Evolutionary conservation across 441 rosid genomes (phyloP), one percentile per base, ranked within the genome.

Genomic region (Populus hybrid): DNA sequence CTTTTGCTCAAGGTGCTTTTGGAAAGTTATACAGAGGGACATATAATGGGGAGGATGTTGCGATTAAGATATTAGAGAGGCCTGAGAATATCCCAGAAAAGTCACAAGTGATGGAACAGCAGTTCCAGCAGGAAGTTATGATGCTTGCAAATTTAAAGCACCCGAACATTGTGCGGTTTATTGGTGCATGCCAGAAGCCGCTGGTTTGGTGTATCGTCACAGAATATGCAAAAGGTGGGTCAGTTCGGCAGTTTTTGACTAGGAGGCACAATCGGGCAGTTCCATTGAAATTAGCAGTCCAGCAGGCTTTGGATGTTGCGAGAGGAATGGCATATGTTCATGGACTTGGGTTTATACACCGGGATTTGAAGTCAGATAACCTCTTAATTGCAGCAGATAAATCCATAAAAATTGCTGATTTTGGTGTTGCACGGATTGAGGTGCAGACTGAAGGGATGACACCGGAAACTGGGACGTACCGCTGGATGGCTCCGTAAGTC

Each of bases 401-500:
- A 83, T 91, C 98, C 20, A 95, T 95, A 77, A 95, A 93, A 80
- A 92, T 95, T 85, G 98, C 98, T 82, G 99, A 95, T 86, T 95
- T 93, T 87, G 99, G 99, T 59, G 98, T 95, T 46, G 99, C 99
- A 23, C 87, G 99, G 61, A 95, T 95, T 76, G 98, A 95, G 86
- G 98, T 95, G 84, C 98, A 95, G 87, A 92, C 97, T 1, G 99
- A 95, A 88, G 99, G 99, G 72, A 95, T 95, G 99, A 95, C 99
- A 24, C 99, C 98, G 1, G 99, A 93, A 89, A 95, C 99, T 6
- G 98, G 99, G 76, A 95, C 98, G 18, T 95, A 95, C 81, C 97
- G 98, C 54, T 95, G 99, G 99, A 95, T 95, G 99, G 99, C 99
- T 72, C 99, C 98, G 99, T 93, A 92, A 93, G 98, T 87, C 74